Percentiles rank a stretch among this genome's conserved stretches.
phyloP scores from a whole-genome alignment of 176 grass and related monocot genomes.

The Saccharum spontaneum region DNA sequence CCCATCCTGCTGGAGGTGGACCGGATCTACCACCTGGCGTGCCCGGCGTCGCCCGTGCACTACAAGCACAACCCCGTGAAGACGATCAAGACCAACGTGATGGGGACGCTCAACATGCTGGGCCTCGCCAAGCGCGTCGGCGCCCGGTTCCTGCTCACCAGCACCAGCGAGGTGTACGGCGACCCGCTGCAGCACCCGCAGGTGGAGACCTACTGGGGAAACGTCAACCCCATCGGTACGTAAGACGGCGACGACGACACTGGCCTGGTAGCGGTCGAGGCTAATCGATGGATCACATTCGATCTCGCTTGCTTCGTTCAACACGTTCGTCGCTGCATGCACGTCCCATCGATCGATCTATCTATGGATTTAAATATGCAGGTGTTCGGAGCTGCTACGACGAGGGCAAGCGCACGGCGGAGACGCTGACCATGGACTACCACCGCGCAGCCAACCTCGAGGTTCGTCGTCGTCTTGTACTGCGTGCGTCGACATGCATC shows the following conservation, averaged over 20 bases:
- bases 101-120: neutral
- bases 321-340: too few relatives aligned
- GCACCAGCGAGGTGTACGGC: neutral
- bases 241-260: too few relatives aligned
- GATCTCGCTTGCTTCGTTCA: too few relatives aligned
- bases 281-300: too few relatives aligned
- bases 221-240: neutral
- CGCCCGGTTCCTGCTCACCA: neutral
- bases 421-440: neutral
- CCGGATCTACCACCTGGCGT: neutral
- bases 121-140: neutral
- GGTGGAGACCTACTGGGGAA: neutral
- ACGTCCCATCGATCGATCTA: too few relatives aligned
- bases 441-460: neutral
- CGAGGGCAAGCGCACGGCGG: neutral
- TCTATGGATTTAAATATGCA: neutral
- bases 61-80: neutral
- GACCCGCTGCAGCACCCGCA: neutral
- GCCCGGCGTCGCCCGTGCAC: neutral
- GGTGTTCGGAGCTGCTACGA: neutral
- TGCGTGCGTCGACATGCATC: neutral
- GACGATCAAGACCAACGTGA: neutral
- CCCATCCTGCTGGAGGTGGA: neutral
- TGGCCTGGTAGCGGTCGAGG: too few relatives aligned
- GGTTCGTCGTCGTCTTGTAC: neutral